phyloP scores from a whole-genome alignment of 2,329 filamentous ascomycete species.

The Parascedosporium putredinis region DNA sequence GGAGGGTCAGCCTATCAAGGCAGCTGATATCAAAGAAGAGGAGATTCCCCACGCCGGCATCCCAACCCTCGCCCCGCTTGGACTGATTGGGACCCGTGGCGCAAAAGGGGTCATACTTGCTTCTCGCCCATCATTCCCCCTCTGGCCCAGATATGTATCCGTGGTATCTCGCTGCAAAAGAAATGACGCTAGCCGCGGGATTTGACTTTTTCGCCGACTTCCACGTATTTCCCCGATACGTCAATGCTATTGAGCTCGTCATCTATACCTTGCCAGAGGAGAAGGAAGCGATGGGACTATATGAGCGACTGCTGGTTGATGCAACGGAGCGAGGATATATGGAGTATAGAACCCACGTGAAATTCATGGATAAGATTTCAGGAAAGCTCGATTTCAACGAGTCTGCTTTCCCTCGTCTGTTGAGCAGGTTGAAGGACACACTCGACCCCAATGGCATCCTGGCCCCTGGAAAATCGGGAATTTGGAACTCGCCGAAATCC shows the following conservation, averaged over 20 bases:
- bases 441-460: slow-evolving; percentile 27
- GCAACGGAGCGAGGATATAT: neutral
- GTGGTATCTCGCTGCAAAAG: slow-evolving; percentile 4
- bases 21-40: slow-evolving; percentile 5
- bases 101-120: neutral
- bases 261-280: slow-evolving; percentile 1
- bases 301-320: slow-evolving; percentile 14
- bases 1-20: neutral
- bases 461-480: slow-evolving; percentile 27
- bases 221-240: slow-evolving; percentile 12
- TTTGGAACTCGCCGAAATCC: slow-evolving; percentile 18
- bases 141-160: neutral
- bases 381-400: slow-evolving; percentile 28
- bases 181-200: neutral
- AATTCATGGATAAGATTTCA: slow-evolving; percentile 22
- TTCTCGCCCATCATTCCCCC: slow-evolving; percentile 6
- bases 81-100: neutral
- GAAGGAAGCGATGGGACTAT: neutral
- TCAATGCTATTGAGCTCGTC: slow-evolving; percentile 9
- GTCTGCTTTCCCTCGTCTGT: slow-evolving; percentile 26
- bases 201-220: slow-evolving; percentile 11
- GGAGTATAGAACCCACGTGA: slow-evolving; percentile 5
- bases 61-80: neutral
- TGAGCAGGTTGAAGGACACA: slow-evolving; percentile 27
- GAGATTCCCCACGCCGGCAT: slow-evolving; percentile 10